Percentiles rank a stretch among this genome's conserved stretches.
Evolutionary conservation across 345 rosid genomes (phyloP).

Genomic region (Ailanthus altissimus): DNA sequence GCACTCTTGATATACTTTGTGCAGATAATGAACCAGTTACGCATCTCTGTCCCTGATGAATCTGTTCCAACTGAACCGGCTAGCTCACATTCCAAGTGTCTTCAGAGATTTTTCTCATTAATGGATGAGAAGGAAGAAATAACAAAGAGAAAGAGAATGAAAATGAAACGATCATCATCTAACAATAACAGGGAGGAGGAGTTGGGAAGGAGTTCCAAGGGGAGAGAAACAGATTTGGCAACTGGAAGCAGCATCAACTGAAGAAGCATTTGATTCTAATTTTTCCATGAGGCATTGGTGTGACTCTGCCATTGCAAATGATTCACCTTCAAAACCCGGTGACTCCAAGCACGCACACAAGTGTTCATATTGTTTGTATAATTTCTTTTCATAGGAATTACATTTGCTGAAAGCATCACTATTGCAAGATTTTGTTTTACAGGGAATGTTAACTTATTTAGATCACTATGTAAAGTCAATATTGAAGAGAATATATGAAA

Average conservation of each 20-base stretch:
- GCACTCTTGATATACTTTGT: slow-evolving; percentile 65
- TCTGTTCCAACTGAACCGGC: slow-evolving; percentile 28
- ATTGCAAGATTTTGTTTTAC: not conserved
- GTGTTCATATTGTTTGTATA: not conserved
- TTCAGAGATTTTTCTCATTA: slow-evolving; percentile 62
- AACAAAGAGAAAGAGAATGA: slow-evolving; percentile 54
- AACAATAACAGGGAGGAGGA: slow-evolving; percentile 32
- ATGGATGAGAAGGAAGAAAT: slow-evolving; percentile 76
- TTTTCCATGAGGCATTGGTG: not conserved
- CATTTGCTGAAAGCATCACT: not conserved
- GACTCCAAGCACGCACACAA: not conserved
- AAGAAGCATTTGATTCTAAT: not conserved
- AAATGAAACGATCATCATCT: slow-evolving; percentile 44
- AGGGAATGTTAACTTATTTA: not conserved
- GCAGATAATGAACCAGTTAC: slow-evolving; percentile 48
- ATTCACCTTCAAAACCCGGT: not conserved
- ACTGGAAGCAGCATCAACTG: slow-evolving; percentile 1
- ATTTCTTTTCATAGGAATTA: not conserved
- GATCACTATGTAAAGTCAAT: not conserved
- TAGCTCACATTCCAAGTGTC: slow-evolving; percentile 39
- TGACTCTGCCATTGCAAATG: not conserved
- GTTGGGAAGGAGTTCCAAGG: slow-evolving; percentile 20
- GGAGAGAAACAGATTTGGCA: slow-evolving; percentile 25
- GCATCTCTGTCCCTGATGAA: slow-evolving; percentile 25
- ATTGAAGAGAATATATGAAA: not conserved